A percentile compares a stretch with the other conserved stretches of the same genome.
Conservation (phyloP, 2,329 filamentous ascomycete genomes). For the Gremmenia infestans region DNA sequence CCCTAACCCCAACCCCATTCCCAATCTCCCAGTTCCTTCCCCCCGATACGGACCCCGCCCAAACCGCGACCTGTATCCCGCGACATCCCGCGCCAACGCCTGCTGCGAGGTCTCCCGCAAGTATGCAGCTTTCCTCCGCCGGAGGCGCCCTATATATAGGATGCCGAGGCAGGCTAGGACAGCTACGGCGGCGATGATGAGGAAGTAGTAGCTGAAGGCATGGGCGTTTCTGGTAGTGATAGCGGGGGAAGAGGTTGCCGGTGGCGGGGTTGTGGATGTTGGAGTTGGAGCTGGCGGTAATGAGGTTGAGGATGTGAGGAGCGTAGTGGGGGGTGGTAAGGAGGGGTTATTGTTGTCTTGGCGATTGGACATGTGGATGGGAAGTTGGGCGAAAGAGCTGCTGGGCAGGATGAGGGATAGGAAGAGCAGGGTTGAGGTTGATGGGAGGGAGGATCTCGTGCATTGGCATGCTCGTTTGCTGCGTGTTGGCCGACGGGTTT, state of each 20-base stretch:
- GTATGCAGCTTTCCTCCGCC: constrained; percentile 17
- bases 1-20: constrained; percentile 2
- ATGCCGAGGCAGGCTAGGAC: constrained; percentile 38
- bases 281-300: not conserved
- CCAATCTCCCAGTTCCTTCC: no score
- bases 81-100: constrained; percentile 29
- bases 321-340: constrained; percentile 1
- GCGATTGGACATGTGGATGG: constrained; percentile 3
- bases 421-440: constrained; percentile 20
- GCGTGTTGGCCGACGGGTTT: not conserved
- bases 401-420: constrained; percentile 22
- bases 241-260: constrained; percentile 4
- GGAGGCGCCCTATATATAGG: constrained; percentile 39
- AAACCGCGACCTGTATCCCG: constrained; percentile 15
- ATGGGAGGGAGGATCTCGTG: constrained; percentile 13
- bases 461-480: constrained; percentile 16
- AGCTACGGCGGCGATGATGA: constrained; percentile 43
- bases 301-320: constrained; percentile 9
- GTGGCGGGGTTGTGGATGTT: not conserved
- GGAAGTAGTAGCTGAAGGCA: constrained; percentile 51
- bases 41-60: not conserved
- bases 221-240: constrained; percentile 24
- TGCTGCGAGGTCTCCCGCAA: constrained; percentile 24
- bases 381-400: constrained; percentile 20
- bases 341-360: not conserved